phyloP scores from a whole-genome alignment of 2,329 filamentous ascomycete genomes.

The Beauveria sp. region DNA sequence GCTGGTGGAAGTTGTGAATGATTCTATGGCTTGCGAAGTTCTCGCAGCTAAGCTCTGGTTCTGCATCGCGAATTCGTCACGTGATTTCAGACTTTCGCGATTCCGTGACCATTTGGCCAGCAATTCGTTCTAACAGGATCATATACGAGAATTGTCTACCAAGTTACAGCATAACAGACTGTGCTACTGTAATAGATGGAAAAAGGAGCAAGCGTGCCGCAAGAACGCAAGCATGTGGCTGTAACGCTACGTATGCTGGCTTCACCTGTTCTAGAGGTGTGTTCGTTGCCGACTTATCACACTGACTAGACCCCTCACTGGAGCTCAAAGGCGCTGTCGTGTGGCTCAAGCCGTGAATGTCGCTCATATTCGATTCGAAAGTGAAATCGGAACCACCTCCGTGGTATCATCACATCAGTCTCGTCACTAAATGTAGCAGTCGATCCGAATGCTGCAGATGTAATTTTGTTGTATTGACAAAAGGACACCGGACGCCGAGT shows the following conservation, averaged over 20 bases:
- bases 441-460: conserved; percentile 18
- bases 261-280: too few species aligned
- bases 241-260: background rate
- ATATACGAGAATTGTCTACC: too few species aligned
- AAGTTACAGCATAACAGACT: too few species aligned
- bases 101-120: too few species aligned
- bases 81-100: background rate
- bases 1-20: background rate
- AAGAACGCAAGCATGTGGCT: background rate
- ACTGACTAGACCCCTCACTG: too few species aligned
- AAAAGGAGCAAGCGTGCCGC: background rate
- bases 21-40: background rate
- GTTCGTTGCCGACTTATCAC: too few species aligned
- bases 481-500: conserved; percentile 35
- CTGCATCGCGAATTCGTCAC: background rate
- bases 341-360: background rate
- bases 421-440: background rate
- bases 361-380: background rate
- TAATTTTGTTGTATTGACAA: conserved; percentile 32
- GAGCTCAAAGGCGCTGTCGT: too few species aligned
- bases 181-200: too few species aligned
- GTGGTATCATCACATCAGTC: background rate
- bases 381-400: background rate
- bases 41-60: background rate
- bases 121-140: too few species aligned